Evolutionary conservation across 148 eudicot genomes (phyloP).

Genomic region (Limonium bicolor): DNA sequence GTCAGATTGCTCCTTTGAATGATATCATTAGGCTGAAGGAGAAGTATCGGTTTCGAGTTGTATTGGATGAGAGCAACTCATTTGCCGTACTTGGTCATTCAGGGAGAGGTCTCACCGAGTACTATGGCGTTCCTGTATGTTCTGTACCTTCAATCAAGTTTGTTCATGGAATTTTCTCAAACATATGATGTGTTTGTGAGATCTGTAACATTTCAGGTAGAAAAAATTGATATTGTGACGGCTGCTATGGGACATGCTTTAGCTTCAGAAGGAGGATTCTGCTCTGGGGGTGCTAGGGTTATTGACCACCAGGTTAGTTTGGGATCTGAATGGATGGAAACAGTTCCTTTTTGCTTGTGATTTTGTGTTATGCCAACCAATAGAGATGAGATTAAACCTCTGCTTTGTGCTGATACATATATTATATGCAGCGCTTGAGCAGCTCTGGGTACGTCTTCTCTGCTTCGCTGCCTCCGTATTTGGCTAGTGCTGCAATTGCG

Average conservation of each 20-base stretch:
- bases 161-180: slow-evolving; percentile 2
- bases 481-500: slow-evolving; percentile 91
- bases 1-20: slow-evolving; percentile 85
- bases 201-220: slow-evolving; percentile 53
- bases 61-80: slow-evolving; percentile 92
- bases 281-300: slow-evolving; percentile 80
- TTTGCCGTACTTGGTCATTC: slow-evolving; percentile 80
- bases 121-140: slow-evolving; percentile 67
- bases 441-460: slow-evolving; percentile 97
- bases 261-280: slow-evolving; percentile 96
- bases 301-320: slow-evolving; percentile 93
- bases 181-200: not conserved
- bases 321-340: too few relatives aligned
- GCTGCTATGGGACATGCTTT: slow-evolving; percentile 99
- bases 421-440: slow-evolving; percentile 67
- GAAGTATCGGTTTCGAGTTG: slow-evolving; percentile 67
- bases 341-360: too few relatives aligned
- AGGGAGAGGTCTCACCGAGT: slow-evolving; percentile 91
- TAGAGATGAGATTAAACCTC: too few relatives aligned
- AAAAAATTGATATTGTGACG: slow-evolving; percentile 79
- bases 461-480: slow-evolving; percentile 96
- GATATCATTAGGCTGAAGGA: slow-evolving; percentile 83
- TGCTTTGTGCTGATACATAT: not conserved
- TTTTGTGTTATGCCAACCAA: too few relatives aligned
- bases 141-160: not conserved